Evolutionary conservation across 1,284 basidiomycete species (phyloP), one percentile per base, ranked within the genome.

Genomic region (Cutaneotrichosporon spelunceum): DNA sequence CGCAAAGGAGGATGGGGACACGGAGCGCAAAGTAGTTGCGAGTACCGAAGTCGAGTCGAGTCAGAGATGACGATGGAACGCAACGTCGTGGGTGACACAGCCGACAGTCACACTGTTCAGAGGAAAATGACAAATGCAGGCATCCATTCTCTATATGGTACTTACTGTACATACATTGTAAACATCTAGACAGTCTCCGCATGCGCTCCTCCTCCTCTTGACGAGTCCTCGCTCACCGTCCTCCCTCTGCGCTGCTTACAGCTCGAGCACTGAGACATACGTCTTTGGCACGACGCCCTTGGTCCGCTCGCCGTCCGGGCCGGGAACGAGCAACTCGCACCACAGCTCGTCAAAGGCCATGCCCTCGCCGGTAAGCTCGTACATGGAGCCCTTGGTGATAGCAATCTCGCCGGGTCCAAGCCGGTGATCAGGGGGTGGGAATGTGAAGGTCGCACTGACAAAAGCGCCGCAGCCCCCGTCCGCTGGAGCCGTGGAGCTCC

Each of bases 311-410:
- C 44, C 53, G 8, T 54, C 55, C 19, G 59, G 56, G 5, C 56
- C 56, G 9, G 64, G 62, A 5, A 66, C 65, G 33, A 66, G 59
- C 6, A 68, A 49, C 61, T 68, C 67, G 36, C 56, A 60, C 67
- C 67, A 68, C 16, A 57, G 24, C 11, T 64, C 42, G 50, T 66
- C 67, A 33, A 59, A 68, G n/a, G 53, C 56, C 58, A 61, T 60
- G n/a, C 67, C 67, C 49, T 64, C 64, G 53, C 56, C 36, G 9
- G 56, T 59, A 23, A 68, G 65, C 59, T 68, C 67, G 65, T 68
- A 66, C 21, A 68, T 57, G 13, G 34, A 36, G 56, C 62, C 47
- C 36, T 59, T 56, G 7, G 23, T 21, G 26, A 68, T 52, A 8
- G 49, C n/a, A 3, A 60, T 56, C 58, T 67, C 60, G 42, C 60